Base-by-base conservation (phyloP, 371 early-diverging fungal species). In the Ordospora colligata region DNA sequence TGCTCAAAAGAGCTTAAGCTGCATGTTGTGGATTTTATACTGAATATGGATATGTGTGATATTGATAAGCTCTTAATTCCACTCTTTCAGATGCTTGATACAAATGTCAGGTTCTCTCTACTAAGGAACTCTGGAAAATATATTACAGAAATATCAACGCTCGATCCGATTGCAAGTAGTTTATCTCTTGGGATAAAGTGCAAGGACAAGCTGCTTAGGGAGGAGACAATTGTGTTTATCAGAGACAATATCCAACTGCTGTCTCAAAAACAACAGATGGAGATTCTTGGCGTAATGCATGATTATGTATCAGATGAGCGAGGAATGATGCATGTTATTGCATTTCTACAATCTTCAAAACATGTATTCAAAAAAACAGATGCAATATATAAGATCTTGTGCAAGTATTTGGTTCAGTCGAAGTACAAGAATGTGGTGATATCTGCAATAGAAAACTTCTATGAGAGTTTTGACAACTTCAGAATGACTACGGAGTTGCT, bases 181-280 rank as follows among this genome's bases (percentile, higher is more conserved):
- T 23, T 83, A 2, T 52, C 32, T 8, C 46, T 78, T 43, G 83
- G 83, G 6, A 52, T 83, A 17, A 53, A 73, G 40, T 47, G 68
- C 17, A 83, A 70, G 9, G 81, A 83, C n/a, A 73, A 76, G 47
- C 37, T 50, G 9, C 54, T 83, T 1, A 66, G 65, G 25, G 51
- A 25, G 44, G 78, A 76, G 64, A 81, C 83, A 11, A 70, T 83
- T n/a, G 50, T 27, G 23, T 80, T 80, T 42, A 68, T 83, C 40
- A 63, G 76, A 37, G 44, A 71, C 2, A 76, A 79, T 49, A 46
- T 63, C 14, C 2, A 40, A 3, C 70, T 62, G 21, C 47, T 69
- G 40, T 58, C 47, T 11, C 66, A 74, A 32, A 32, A 49, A 47
- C 51, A 66, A 21, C 45, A 75, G 5, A n/a, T 62, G 14, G 27